These are phyloP conservation scores for Gliomastix tumulicola DNA, from an alignment of 2,329 filamentous ascomycete species.

Conservation along the genomic window DNA sequence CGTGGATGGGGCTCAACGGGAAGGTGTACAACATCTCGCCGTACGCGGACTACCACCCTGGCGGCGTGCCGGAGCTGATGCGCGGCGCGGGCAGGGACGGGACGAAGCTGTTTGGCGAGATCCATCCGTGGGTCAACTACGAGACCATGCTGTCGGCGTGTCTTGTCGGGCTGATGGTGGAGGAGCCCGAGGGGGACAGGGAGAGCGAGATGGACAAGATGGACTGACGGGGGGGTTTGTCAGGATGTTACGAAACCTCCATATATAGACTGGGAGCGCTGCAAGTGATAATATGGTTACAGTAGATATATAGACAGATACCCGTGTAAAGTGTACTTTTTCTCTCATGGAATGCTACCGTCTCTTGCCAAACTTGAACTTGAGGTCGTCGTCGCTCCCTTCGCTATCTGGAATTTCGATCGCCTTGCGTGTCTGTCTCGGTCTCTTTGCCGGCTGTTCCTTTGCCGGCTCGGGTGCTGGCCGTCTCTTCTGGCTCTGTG, in stretches of 20 bases:
- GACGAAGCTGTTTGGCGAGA: conserved; percentile 56
- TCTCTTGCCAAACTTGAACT: conserved; percentile 48
- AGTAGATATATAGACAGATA: background rate
- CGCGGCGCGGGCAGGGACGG: conserved; percentile 55
- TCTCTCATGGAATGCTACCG: too few species aligned
- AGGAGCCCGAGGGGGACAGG: conserved; percentile 37
- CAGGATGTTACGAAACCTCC: too few species aligned
- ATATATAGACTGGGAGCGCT: too few species aligned
- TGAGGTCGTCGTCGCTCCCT: conserved; percentile 49
- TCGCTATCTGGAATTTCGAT: conserved; percentile 29
- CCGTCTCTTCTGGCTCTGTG: conserved; percentile 21
- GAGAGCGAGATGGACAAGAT: conserved; percentile 49
- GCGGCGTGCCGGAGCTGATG: conserved; percentile 69
- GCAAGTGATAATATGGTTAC: background rate
- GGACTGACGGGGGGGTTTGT: too few species aligned
- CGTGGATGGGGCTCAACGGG: conserved; percentile 85
- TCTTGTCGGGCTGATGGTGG: conserved; percentile 56
- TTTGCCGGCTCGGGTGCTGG: conserved; percentile 21
- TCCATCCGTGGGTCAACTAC: conserved; percentile 68
- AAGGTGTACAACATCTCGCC: conserved; percentile 92
- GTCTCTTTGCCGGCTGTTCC: conserved; percentile 17
- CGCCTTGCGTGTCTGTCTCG: conserved; percentile 17
- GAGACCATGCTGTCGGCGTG: conserved; percentile 62
- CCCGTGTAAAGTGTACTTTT: too few species aligned
- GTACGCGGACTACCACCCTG: conserved; percentile 86